Evolutionary conservation across 306 rosid genomes (phyloP).

Genomic region (Comarum palustre): DNA sequence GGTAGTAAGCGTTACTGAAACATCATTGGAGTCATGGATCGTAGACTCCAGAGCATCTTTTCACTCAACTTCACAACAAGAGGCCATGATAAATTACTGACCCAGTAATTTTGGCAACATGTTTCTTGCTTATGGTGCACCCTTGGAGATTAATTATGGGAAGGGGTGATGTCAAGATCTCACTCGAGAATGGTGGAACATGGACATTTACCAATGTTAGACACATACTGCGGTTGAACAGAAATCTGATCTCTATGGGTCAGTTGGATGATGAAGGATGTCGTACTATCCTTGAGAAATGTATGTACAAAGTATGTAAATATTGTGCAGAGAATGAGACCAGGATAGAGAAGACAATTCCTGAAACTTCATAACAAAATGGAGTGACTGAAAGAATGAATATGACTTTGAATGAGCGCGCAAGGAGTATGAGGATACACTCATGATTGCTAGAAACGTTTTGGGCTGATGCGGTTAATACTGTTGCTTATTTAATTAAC

Average conservation of each 20-base stretch:
- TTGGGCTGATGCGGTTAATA: too few species aligned
- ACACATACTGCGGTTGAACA: not conserved
- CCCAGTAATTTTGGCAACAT: not conserved
- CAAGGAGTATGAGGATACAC: too few species aligned
- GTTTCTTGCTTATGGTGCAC: not conserved
- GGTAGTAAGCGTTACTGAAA: too few species aligned
- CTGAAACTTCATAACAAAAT: too few species aligned
- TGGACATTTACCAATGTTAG: not conserved
- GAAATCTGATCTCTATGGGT: not conserved
- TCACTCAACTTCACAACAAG: not conserved
- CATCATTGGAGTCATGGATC: not conserved
- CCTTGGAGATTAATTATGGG: not conserved
- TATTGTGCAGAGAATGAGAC: too few species aligned
- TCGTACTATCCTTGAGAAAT: not conserved
- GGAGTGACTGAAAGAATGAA: too few species aligned
- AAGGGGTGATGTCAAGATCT: not conserved
- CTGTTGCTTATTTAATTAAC: too few species aligned
- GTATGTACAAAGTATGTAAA: not conserved
- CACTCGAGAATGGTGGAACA: not conserved
- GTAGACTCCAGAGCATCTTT: conserved; percentile 12
- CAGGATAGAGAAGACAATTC: too few species aligned
- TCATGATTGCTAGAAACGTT: too few species aligned
- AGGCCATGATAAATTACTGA: not conserved
- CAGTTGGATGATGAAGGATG: not conserved
- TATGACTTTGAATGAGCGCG: too few species aligned